Evolutionary conservation across 345 rosid genomes (phyloP), one percentile per base, ranked within the genome.

Genomic region (Citrus trifoliata): DNA sequence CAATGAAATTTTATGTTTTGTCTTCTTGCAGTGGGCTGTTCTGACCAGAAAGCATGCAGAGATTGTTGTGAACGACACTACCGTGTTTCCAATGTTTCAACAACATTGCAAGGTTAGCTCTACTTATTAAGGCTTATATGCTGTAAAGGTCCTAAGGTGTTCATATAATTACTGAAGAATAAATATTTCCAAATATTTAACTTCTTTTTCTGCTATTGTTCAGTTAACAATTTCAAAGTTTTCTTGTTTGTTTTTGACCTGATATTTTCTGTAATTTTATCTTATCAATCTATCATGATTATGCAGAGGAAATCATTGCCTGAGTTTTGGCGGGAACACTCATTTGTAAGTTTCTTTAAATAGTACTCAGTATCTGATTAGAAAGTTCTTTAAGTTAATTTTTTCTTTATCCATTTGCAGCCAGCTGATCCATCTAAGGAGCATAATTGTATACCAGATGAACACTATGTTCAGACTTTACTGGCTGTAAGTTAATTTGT

Each of bases 381-480:
- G 28, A n/a, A 70, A 63, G 10, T 51, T 46, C 38, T 42, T 75
- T 42, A 61, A 62, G n/a, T 35, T 61, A 67, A 68, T 66, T 32
- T 61, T 68, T 58, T 66, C 42, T 30, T 77, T 13, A 60, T 46
- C 78, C 55, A 28, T 76, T 77, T 85, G 85, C 91, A 96, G 98
- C 94, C 95, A 64, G 84, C 82, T 73, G 96, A 96, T 86, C 84
- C 89, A 70, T 81, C 92, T 56, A 90, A 86, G 81, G 98, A 96
- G 88, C 98, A 93, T 86, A 93, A 95, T 82, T 95, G 98, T 75
- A 95, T 95, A 84, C 98, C 98, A 10, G 98, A 93, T 89, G 98
- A 95, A 84, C 98, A 95, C 85, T 93, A 93, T 67, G 98, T 95
- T 72, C 98, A 90, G 89, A 95, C 98, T 68, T 83, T 93, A 80